Conservation (phyloP, 2,329 filamentous ascomycete genomes). For the Aschersonia sp. region DNA sequence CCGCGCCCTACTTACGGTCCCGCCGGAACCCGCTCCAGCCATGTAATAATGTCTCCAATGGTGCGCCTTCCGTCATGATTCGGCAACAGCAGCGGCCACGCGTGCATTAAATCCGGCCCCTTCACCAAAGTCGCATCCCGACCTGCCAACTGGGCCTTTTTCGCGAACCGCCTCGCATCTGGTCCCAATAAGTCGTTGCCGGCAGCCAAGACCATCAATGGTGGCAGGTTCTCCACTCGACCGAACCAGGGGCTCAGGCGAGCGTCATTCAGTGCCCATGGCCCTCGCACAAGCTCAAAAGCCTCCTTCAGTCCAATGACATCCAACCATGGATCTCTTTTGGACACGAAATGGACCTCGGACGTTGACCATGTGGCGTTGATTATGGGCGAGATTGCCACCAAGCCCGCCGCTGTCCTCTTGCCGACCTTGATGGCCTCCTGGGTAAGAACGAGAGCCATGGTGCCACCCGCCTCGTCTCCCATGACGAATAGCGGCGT, state of each 20-base stretch:
- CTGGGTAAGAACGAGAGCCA: conserved; percentile 16
- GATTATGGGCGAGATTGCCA: conserved; percentile 15
- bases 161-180: conserved; percentile 14
- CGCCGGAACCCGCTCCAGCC: conserved; percentile 5
- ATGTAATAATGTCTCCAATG: conserved; percentile 12
- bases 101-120: conserved; percentile 18
- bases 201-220: conserved; percentile 15
- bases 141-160: conserved; percentile 11
- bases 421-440: conserved; percentile 11
- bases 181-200: conserved; percentile 14
- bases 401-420: conserved; percentile 12
- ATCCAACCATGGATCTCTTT: conserved; percentile 14
- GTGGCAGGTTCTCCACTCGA: conserved; percentile 12
- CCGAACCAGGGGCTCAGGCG: conserved; percentile 16
- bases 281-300: conserved; percentile 12
- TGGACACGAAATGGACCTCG: conserved; percentile 10
- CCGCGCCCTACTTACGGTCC: no score
- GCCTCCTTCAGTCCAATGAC: conserved; percentile 12
- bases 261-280: conserved; percentile 11
- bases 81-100: conserved; percentile 15
- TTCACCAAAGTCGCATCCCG: conserved; percentile 13
- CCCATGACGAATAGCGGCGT: conserved; percentile 15
- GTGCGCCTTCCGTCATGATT: conserved; percentile 13
- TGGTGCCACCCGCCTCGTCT: conserved; percentile 16
- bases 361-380: conserved; percentile 15